A percentile compares a stretch with the other conserved stretches of the same genome.
These are phyloP conservation scores for Fusarium paranaense DNA, from an alignment of 2,329 filamentous ascomycete species.

Conservation along the genomic window DNA sequence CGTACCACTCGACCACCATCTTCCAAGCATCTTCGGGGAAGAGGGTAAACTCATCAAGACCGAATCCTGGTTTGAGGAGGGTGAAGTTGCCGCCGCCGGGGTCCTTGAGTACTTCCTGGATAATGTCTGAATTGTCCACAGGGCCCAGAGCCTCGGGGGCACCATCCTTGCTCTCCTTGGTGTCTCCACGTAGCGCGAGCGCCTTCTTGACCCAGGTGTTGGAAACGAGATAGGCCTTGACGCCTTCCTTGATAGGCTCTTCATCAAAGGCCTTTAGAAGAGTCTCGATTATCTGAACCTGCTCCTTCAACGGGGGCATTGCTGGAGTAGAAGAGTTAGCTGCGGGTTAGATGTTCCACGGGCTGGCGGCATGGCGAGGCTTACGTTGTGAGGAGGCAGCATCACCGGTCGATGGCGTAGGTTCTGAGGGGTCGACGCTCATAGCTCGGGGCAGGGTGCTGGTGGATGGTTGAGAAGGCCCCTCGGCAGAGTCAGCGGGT, in stretches of 20 bases:
- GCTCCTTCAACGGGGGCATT: constrained; percentile 61
- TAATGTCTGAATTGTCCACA: constrained; percentile 88
- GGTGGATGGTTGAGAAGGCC: constrained; percentile 24
- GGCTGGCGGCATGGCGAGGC: constrained; percentile 14
- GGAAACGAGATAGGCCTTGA: constrained; percentile 82
- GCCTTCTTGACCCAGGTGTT: constrained; percentile 82
- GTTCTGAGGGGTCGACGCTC: constrained; percentile 54
- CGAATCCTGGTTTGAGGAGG: constrained; percentile 76
- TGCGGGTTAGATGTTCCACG: background rate
- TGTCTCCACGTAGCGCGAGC: constrained; percentile 71
- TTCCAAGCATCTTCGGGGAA: constrained; percentile 86
- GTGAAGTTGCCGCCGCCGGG: constrained; percentile 70
- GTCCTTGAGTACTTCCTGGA: constrained; percentile 69
- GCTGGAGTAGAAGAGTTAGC: constrained; percentile 38
- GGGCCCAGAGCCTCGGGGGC: constrained; percentile 75
- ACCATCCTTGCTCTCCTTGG: constrained; percentile 68
- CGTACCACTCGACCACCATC: constrained; percentile 84
- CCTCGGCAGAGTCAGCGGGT: constrained; percentile 27
- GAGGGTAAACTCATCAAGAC: constrained; percentile 79
- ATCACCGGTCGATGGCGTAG: constrained; percentile 32
- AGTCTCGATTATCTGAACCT: constrained; percentile 78
- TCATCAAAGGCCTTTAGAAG: constrained; percentile 67
- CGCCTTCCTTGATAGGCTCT: constrained; percentile 72
- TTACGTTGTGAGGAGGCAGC: constrained; percentile 44
- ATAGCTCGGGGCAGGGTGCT: constrained; percentile 51